Conservation (phyloP, 2,329 filamentous ascomycete species). For the Esteya vermicola region DNA sequence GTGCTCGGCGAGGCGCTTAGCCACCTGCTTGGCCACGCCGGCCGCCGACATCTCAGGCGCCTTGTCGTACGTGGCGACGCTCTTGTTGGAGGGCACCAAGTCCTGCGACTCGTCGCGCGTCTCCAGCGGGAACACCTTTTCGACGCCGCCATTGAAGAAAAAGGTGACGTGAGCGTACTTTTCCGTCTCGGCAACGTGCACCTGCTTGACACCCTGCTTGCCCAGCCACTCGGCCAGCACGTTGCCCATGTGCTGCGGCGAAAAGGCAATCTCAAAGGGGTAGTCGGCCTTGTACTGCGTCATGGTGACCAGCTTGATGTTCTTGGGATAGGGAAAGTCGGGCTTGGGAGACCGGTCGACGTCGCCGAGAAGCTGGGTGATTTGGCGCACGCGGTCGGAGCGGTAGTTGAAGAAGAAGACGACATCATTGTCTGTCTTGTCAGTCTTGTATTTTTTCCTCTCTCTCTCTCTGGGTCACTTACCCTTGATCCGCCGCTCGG, state of each 20-base stretch:
- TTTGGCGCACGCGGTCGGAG: constrained; percentile 90
- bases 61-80: constrained; percentile 84
- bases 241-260: constrained; percentile 91
- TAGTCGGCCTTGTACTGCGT: constrained; percentile 96
- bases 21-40: constrained; percentile 77
- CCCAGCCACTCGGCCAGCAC: constrained; percentile 95
- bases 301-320: constrained; percentile 83
- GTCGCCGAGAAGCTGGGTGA: constrained; percentile 85
- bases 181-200: constrained; percentile 95
- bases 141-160: constrained; percentile 98
- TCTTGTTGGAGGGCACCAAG: constrained; percentile 75
- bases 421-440: constrained; percentile 63
- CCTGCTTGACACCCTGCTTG: constrained; percentile 81
- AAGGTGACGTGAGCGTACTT: constrained; percentile 99
- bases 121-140: constrained; percentile 90
- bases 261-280: constrained; percentile 82
- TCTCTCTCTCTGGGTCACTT: no score
- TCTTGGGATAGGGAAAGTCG: constrained; percentile 84
- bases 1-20: constrained; percentile 70
- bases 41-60: constrained; percentile 93
- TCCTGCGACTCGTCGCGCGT: constrained; percentile 69
- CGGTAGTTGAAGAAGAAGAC: constrained; percentile 99
- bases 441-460: no score
- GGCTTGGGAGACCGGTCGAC: constrained; percentile 82
- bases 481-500: constrained; percentile 76